Evolutionary conservation across 2,329 filamentous ascomycete species (phyloP), one percentile per base, ranked within the genome.

Genomic region (Ophiostoma ulmi): DNA sequence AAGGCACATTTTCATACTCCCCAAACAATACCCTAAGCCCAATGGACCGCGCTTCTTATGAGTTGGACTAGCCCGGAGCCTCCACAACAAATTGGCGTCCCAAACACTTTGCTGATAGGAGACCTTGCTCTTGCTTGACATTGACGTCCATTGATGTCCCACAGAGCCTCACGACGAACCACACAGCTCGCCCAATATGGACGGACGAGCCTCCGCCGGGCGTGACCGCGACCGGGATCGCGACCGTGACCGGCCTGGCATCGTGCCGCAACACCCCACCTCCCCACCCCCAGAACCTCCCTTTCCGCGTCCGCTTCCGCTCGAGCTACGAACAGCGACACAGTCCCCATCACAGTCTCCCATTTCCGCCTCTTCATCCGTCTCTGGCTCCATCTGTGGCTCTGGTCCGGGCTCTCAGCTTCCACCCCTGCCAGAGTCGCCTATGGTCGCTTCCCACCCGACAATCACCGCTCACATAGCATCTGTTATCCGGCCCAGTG

Each of bases 341-440:
- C 39, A 48, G 7, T 13, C 39, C 13, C 64, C n/a, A n/a, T n/a
- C 64, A 13, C 39, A 17, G 2, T 17, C 61, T 14, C 63, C 26
- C 11, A 13, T 55, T 14, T n/a, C 67, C 4, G 35, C 67, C 1
- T 48, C 52, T 26, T 22, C 52, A 26, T 22, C 22, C 4, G 11
- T 26, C 5, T 26, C 52, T 26, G 52, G n/a, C 13, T 58, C 39
- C 5, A 38, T 66, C 7, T 41, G 69, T 36, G 44, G 44, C 7
- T 41, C 70, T 36, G 44, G 44, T 8, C n/a, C 52, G n/a, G 22
- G n/a, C 44, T 5, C 14, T 14, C 70, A 64, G 17, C 74, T 78
- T 8, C 74, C 76, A 22, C 69, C 76, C 5, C 71, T 78, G 66
- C 75, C 77, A 38, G 76, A 77, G 69, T 72, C 74, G n/a, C 75